Percentiles rank a stretch among this genome's conserved stretches.
Conservation (phyloP, 352 stramenopile genomes). For the Globisporangium cederbergense region DNA sequence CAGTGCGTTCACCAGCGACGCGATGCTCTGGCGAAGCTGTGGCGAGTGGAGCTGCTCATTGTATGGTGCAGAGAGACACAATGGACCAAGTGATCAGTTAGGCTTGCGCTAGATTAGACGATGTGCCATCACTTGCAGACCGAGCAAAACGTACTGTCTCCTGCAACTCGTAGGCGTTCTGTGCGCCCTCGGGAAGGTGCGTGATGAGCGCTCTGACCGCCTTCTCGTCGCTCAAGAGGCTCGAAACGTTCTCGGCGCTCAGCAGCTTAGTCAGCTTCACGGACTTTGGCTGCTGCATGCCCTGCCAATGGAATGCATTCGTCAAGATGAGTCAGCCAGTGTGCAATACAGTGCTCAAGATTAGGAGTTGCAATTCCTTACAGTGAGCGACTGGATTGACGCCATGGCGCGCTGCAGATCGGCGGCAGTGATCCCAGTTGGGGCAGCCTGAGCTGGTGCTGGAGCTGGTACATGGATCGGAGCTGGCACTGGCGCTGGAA, state of each 20-base stretch:
- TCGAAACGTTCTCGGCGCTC: slow-evolving; percentile 45
- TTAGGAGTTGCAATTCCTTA: slow-evolving; percentile 14
- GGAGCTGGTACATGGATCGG: not conserved
- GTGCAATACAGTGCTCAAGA: no score
- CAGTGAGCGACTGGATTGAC: slow-evolving; percentile 62
- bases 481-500: slow-evolving; percentile 1
- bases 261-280: slow-evolving; percentile 67
- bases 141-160: slow-evolving; percentile 40
- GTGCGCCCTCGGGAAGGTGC: slow-evolving; percentile 79
- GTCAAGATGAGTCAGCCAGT: not conserved
- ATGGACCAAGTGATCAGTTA: not conserved
- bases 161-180: slow-evolving; percentile 70
- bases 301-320: not conserved
- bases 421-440: slow-evolving; percentile 58
- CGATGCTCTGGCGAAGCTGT: slow-evolving; percentile 88
- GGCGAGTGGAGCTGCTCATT: slow-evolving; percentile 59
- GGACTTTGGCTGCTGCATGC: slow-evolving; percentile 46
- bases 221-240: slow-evolving; percentile 62
- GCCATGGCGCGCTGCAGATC: slow-evolving; percentile 87
- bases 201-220: slow-evolving; percentile 53
- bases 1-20: slow-evolving; percentile 74
- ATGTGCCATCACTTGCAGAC: not conserved
- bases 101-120: no score
- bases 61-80: not conserved
- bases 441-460: slow-evolving; percentile 1